Evolutionary conservation across 2,329 filamentous ascomycete genomes (phyloP), one percentile per base, ranked within the genome.

Genomic region (Chaetomium sp.): DNA sequence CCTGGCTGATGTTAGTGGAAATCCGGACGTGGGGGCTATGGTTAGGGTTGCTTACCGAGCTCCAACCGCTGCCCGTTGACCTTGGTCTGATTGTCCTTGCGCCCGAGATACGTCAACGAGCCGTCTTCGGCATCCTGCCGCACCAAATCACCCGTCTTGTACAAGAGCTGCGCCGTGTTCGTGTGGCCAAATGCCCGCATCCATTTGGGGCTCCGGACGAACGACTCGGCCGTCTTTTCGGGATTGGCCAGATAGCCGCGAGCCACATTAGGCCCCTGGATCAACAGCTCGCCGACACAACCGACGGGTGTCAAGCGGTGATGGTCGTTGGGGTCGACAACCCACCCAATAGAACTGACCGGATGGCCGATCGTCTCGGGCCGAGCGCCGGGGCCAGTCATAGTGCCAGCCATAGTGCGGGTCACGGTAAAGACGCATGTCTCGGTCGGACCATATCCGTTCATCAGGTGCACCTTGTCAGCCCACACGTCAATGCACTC

Each of bases 1-100:
- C 40, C 40, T 42, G 40, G 40, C 5, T 19, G 27, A 42, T 27
- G 19, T 27, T 27, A 27, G 19, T 27, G 19, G 19, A 27, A 27
- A 27, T 27, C 19, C 19, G 19, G 19, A 27, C 19, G 19, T 27
- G 19, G 19, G 19, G 19, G 19, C 19, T 27, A 27, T 27, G 19
- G 19, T 27, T 27, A 42, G 40, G 12, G 1, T 19, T 11, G 12
- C 56, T 78, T 76, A 0, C 74, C 72, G 33, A 83, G 72, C 68
- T 83, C 87, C 52, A 85, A 77, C 56, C 84, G 72, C 62, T 81
- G 86, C 33, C 87, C 87, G 19, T 80, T 77, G 10, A 88, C 71
- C 68, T 88, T 88, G 49, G 87, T 79, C 66, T 87, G 84, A 7
- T 79, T 79, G 62, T 88, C 85, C 61, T 36, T 46, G 14, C 50